Base-by-base conservation (phyloP, 345 rosid genomes). In the Pugionium dolabratum region DNA sequence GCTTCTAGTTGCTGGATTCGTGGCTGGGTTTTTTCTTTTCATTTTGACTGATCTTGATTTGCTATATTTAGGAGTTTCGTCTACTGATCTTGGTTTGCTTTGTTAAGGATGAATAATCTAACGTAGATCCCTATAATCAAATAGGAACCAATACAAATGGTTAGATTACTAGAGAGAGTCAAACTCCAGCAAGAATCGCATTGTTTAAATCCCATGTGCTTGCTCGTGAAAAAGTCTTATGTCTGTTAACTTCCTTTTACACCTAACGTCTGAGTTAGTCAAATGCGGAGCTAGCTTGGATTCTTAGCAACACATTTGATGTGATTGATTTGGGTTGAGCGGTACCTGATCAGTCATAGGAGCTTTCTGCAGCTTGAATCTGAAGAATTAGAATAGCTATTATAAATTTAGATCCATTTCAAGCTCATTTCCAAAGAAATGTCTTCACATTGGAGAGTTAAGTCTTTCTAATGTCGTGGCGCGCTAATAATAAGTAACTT, bases 141-240 rank as follows among this genome's bases (percentile, higher is more conserved):
- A 44, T 4, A 30, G 63, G n/a, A 26, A 4, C 11, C 53, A n/a
- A 8, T 51, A 45, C 28, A 52, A 40, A 40, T 52, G 50, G 4
- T 27, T 54, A 46, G 55, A 56, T 63, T 46, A 54, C 1, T 62
- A 48, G 45, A 64, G 34, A 57, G 57, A 64, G 64, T 72, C 76
- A 50, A 57, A 41, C 11, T 64, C 53, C 7, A 41, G 64, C 58
- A 40, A 56, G 4, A 64, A 26, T 56, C 3, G 29, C 30, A 56
- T 49, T 64, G 46, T 63, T 64, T 50, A 47, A 51, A 7, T 64
- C 60, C 71, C 60, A 64, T 71, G 64, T 71, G 70, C 51, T 64
- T 4, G 25, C 53, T 49, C 41, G 34, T 72, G 49, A 29, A 5
- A n/a, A 64, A 28, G 70, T 64, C 70, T 56, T 28, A 2, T 71